Evolutionary conservation across 768 basidiomycete genomes (phyloP).

Genomic region (Scleroderma citrinum): DNA sequence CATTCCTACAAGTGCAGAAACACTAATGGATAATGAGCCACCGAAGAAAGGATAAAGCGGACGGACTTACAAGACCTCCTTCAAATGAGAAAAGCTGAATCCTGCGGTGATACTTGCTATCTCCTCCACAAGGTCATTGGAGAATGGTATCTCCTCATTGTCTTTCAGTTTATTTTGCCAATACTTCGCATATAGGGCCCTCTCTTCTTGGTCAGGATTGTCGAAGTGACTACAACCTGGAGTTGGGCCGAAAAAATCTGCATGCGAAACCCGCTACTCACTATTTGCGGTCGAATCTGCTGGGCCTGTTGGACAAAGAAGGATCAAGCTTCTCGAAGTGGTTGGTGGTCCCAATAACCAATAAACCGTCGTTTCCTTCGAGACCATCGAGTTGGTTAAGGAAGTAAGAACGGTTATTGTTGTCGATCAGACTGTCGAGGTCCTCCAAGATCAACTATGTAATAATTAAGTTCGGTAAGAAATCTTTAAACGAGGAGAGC

Average conservation of each 20-base stretch:
- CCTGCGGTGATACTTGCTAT: slow-evolving; percentile 53
- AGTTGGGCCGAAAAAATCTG: neutral
- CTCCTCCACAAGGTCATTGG: slow-evolving; percentile 55
- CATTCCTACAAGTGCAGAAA: slow-evolving; percentile 66
- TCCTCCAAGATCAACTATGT: slow-evolving; percentile 48
- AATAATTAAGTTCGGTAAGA: neutral
- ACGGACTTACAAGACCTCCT: slow-evolving; percentile 75
- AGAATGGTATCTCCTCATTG: slow-evolving; percentile 61
- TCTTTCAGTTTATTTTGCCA: slow-evolving; percentile 72
- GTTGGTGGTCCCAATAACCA: slow-evolving; percentile 78
- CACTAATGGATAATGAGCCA: slow-evolving; percentile 34
- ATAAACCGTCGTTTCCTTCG: slow-evolving; percentile 71
- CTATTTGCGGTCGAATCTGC: slow-evolving; percentile 86
- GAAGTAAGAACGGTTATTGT: slow-evolving; percentile 79
- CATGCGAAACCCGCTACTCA: slow-evolving; percentile 31
- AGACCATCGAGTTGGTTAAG: slow-evolving; percentile 82
- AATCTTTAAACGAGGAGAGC: slow-evolving; percentile 33
- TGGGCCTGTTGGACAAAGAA: slow-evolving; percentile 69
- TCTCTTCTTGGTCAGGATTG: slow-evolving; percentile 60
- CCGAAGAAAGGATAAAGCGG: neutral
- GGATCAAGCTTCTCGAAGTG: slow-evolving; percentile 79
- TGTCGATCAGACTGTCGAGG: slow-evolving; percentile 75
- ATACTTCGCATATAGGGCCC: slow-evolving; percentile 63
- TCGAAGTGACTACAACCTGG: slow-evolving; percentile 53
- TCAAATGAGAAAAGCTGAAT: slow-evolving; percentile 86